These are phyloP conservation scores for Neurospora sp. DNA, from an alignment of 495 filamentous ascomycete species.

Conservation along the genomic window DNA sequence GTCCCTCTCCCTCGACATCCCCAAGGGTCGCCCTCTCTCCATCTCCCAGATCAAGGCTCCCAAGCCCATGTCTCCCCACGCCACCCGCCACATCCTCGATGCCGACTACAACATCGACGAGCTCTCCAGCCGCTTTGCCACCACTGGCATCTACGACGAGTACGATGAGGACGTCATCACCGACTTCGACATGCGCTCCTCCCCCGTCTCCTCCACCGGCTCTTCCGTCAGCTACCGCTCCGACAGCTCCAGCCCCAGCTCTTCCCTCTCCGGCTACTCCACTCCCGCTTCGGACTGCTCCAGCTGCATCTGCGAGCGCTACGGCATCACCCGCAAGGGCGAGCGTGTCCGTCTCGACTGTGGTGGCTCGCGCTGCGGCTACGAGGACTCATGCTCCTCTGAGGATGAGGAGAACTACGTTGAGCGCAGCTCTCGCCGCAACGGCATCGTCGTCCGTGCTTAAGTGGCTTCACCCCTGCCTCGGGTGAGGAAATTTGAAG, in stretches of 20 bases:
- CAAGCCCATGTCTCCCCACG: constrained; percentile 77
- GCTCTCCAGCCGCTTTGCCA: constrained; percentile 61
- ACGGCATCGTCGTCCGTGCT: constrained; percentile 65
- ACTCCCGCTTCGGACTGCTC: constrained; percentile 42
- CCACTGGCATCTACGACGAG: constrained; percentile 61
- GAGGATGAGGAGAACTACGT: constrained; percentile 55
- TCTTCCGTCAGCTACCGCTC: constrained; percentile 70
- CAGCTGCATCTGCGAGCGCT: constrained; percentile 82
- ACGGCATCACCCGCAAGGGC: constrained; percentile 88
- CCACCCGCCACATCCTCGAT: constrained; percentile 74
- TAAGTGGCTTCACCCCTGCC: constrained; percentile 17
- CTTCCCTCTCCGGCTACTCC: constrained; percentile 63
- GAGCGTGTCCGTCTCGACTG: constrained; percentile 92
- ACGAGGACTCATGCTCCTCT: constrained; percentile 52
- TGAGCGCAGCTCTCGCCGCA: constrained; percentile 47
- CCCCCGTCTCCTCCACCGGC: constrained; percentile 61
- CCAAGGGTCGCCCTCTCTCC: constrained; percentile 78
- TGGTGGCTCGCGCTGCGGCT: constrained; percentile 75
- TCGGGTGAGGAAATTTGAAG: constrained; percentile 19
- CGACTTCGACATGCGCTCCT: constrained; percentile 33
- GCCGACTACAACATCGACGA: constrained; percentile 60
- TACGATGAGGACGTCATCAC: constrained; percentile 50
- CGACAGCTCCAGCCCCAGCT: constrained; percentile 59
- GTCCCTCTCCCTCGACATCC: constrained; percentile 47
- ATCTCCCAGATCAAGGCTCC: constrained; percentile 84